Evolutionary conservation across 139 green algal genomes (phyloP).

Genomic region (Chlamydomonas sp.): DNA sequence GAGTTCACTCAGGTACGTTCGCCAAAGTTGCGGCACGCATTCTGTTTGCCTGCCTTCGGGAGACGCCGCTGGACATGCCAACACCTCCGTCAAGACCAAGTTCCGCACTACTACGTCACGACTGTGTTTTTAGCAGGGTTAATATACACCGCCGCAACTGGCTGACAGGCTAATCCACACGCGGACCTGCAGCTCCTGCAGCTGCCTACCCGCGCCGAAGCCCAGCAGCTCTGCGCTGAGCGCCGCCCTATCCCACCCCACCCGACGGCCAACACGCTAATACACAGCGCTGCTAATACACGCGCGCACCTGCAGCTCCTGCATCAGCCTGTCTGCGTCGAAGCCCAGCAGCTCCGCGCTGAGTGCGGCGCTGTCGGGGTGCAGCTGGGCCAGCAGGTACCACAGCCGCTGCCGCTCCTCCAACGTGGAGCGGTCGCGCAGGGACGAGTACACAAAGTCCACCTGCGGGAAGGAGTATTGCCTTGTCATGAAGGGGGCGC

Average conservation of each 20-base stretch:
- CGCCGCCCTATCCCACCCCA: background rate
- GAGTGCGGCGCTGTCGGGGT: slow-evolving; percentile 25
- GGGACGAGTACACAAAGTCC: slow-evolving; percentile 33
- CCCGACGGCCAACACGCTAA: too few relatives aligned
- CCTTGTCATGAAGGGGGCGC: background rate
- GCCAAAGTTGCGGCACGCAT: too few relatives aligned
- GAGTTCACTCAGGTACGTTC: too few relatives aligned
- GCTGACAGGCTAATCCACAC: too few relatives aligned
- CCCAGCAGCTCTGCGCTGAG: slow-evolving; percentile 47
- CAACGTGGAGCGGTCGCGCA: background rate
- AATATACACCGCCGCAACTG: too few relatives aligned
- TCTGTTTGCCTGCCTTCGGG: too few relatives aligned
- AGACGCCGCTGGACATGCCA: too few relatives aligned
- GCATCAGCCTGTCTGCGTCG: slow-evolving; percentile 32
- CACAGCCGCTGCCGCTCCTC: slow-evolving; percentile 38
- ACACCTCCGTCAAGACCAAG: too few relatives aligned
- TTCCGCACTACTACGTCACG: too few relatives aligned
- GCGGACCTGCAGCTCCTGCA: slow-evolving; percentile 6
- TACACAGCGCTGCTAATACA: too few relatives aligned
- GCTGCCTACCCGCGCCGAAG: slow-evolving; percentile 37
- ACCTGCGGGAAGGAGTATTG: background rate
- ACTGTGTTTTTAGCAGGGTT: too few relatives aligned
- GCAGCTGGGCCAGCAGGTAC: slow-evolving; percentile 46
- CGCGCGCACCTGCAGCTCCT: background rate
- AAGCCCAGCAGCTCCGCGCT: slow-evolving; percentile 51